Percentiles rank a stretch among this genome's conserved stretches.
These are phyloP conservation scores for Albifimbria verrucaria DNA, from an alignment of 2,329 filamentous ascomycete genomes.

Conservation along the genomic window DNA sequence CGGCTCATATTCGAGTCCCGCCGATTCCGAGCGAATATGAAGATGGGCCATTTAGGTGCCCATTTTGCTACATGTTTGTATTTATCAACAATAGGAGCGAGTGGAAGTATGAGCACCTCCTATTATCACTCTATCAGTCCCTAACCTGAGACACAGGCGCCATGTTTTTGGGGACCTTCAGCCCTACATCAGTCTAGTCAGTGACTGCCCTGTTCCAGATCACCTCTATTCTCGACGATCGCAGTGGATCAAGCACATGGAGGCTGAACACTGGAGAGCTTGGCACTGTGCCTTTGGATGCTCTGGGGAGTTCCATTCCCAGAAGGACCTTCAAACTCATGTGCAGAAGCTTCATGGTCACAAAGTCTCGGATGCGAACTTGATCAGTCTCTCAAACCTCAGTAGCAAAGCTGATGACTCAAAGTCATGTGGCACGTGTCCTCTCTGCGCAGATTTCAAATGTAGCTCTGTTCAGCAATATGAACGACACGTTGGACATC, in stretches of 20 bases:
- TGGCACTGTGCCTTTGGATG: not conserved
- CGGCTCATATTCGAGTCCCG: slow-evolving; percentile 1
- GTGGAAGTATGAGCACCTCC: slow-evolving; percentile 1
- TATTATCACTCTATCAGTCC: not conserved
- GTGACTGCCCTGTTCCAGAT: not conserved
- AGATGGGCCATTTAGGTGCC: slow-evolving; percentile 4
- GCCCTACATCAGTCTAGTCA: slow-evolving; percentile 2
- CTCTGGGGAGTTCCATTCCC: not conserved
- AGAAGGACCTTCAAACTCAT: not conserved
- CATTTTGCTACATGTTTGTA: slow-evolving; percentile 3
- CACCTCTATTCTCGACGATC: not conserved
- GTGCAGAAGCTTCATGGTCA: not conserved
- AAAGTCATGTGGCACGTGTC: not conserved
- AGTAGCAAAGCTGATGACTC: not conserved
- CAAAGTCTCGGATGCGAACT: not conserved
- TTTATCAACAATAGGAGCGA: not conserved
- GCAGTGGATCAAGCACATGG: not conserved
- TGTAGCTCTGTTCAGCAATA: not conserved
- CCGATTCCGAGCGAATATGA: not conserved
- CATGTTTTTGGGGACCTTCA: slow-evolving; percentile 5
- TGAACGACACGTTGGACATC: not conserved
- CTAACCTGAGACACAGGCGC: not conserved
- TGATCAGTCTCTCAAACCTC: not conserved
- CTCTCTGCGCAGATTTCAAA: not conserved
- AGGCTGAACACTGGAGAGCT: not conserved